These are phyloP conservation scores for Cercospora citrullina DNA, from an alignment of 2,329 filamentous ascomycete species.

Conservation along the genomic window DNA sequence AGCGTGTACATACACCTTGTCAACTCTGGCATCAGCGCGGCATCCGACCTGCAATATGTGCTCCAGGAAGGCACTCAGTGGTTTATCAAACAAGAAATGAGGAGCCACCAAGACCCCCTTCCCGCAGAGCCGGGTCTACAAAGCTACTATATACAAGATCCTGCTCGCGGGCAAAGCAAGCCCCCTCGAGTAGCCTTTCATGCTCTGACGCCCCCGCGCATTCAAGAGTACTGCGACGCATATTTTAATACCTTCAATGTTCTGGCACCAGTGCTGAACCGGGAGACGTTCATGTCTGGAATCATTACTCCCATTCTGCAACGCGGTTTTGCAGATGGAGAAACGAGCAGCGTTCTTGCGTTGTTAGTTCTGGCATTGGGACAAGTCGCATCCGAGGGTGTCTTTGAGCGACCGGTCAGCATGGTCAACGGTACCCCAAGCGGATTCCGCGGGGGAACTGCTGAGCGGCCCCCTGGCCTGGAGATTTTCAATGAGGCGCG, in stretches of 20 bases:
- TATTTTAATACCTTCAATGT: constrained; percentile 64
- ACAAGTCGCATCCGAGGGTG: constrained; percentile 57
- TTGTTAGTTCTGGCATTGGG: constrained; percentile 61
- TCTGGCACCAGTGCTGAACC: constrained; percentile 59
- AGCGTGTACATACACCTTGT: constrained; percentile 41
- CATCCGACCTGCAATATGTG: constrained; percentile 40
- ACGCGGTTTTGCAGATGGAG: constrained; percentile 53
- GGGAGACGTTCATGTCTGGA: constrained; percentile 54
- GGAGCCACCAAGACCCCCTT: constrained; percentile 35
- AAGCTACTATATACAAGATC: constrained; percentile 26
- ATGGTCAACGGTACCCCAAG: constrained; percentile 50
- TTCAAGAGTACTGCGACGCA: constrained; percentile 53
- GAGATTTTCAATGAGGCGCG: constrained; percentile 64
- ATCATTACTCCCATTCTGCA: constrained; percentile 50
- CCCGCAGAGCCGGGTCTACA: constrained; percentile 34
- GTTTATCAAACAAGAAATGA: constrained; percentile 41
- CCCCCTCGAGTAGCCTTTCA: constrained; percentile 36
- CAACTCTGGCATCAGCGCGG: constrained; percentile 38
- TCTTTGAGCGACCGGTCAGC: constrained; percentile 50
- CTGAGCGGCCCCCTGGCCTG: constrained; percentile 56
- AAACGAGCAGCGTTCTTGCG: constrained; percentile 54
- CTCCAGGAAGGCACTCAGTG: constrained; percentile 43
- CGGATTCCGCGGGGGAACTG: constrained; percentile 55
- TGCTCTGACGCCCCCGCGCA: constrained; percentile 50
- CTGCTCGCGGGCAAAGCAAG: constrained; percentile 12